phyloP scores from a whole-genome alignment of 2,329 filamentous ascomycete genomes.

The Colletotrichum sp. region DNA sequence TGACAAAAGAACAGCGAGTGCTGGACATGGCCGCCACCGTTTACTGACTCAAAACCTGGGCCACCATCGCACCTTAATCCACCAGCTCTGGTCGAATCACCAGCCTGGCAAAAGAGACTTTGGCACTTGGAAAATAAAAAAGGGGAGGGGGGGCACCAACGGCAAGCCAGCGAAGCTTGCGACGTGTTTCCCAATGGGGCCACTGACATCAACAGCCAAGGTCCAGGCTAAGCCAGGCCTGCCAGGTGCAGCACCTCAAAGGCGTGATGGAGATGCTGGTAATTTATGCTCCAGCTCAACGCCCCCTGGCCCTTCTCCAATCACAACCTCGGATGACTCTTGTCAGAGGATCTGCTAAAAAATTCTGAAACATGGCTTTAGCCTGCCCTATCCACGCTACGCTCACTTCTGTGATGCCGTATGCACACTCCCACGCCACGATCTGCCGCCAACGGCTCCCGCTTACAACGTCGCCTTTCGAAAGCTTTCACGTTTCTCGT shows the following conservation, averaged over 20 bases:
- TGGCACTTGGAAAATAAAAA: neutral
- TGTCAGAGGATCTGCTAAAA: conserved; percentile 19
- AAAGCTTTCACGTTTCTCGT: neutral
- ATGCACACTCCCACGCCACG: conserved; percentile 17
- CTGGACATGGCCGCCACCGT: neutral
- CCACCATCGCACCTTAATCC: neutral
- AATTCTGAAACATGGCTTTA: conserved; percentile 20
- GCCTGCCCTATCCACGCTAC: conserved; percentile 4
- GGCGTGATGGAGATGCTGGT: conserved; percentile 13
- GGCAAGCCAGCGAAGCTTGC: conserved; percentile 9
- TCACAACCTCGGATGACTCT: conserved; percentile 18
- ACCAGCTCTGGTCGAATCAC: conserved; percentile 2
- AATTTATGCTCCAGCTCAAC: conserved; percentile 18
- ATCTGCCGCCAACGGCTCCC: conserved; percentile 14
- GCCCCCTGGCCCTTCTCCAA: conserved; percentile 2
- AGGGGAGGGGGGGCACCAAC: neutral
- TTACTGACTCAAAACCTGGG: conserved; percentile 8
- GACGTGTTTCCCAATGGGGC: conserved; percentile 15
- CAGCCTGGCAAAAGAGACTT: conserved; percentile 7
- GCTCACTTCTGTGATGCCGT: neutral
- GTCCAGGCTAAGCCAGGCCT: conserved; percentile 1
- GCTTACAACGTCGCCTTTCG: neutral
- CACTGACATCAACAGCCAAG: conserved; percentile 13
- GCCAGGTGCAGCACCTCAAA: conserved; percentile 10
- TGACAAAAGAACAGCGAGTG: neutral